phyloP scores from a whole-genome alignment of 345 rosid species.

The Lagerstroemia speciosa region DNA sequence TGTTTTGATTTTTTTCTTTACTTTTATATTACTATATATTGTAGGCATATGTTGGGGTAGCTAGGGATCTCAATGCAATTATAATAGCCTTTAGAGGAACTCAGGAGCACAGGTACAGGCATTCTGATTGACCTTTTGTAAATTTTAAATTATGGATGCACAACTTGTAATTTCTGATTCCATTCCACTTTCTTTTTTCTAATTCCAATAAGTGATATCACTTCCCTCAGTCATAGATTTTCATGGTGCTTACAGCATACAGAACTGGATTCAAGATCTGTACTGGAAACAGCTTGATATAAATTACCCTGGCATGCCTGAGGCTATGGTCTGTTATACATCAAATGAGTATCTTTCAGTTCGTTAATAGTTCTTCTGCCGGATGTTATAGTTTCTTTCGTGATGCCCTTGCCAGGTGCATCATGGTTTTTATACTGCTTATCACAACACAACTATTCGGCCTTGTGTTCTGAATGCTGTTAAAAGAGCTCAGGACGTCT shows the following conservation, averaged over 20 bases:
- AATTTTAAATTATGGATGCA: background rate
- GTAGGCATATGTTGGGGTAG: slow-evolving; percentile 74
- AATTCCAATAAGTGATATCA: background rate
- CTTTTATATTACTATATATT: slow-evolving; percentile 6
- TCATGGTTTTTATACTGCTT: slow-evolving; percentile 86
- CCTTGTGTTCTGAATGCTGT: slow-evolving; percentile 66
- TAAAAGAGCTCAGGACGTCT: slow-evolving; percentile 39
- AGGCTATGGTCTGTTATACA: slow-evolving; percentile 64
- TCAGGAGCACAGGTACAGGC: slow-evolving; percentile 46
- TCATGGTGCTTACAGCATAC: slow-evolving; percentile 45
- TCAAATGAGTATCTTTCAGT: background rate
- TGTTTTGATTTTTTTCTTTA: background rate
- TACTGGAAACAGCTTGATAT: slow-evolving; percentile 94
- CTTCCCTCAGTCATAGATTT: background rate
- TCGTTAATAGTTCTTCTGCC: background rate
- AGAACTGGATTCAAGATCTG: slow-evolving; percentile 88
- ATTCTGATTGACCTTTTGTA: background rate
- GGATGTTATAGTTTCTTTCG: background rate
- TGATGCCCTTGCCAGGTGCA: slow-evolving; percentile 47
- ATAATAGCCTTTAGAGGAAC: slow-evolving; percentile 75
- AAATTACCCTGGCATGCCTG: slow-evolving; percentile 86
- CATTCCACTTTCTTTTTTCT: background rate
- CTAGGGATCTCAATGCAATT: slow-evolving; percentile 45
- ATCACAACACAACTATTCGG: slow-evolving; percentile 84
- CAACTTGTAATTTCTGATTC: background rate